Percentiles rank a stretch among this genome's conserved stretches.
These are phyloP conservation scores for Pulicaria dysenterica DNA, from an alignment of 129 eudicot genomes.

Conservation along the genomic window DNA sequence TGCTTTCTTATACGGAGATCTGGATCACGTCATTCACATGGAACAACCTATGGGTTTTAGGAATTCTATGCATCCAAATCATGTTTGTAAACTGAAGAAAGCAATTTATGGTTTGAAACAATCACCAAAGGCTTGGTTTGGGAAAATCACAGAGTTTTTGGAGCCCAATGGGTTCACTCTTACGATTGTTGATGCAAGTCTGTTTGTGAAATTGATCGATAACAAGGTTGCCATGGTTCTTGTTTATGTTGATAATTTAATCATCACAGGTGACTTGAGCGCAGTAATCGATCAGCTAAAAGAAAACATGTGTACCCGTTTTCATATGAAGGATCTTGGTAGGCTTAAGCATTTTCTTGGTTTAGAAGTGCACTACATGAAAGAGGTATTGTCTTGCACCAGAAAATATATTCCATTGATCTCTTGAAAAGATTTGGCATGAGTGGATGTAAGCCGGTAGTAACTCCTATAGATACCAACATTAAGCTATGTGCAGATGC, in stretches of 20 bases:
- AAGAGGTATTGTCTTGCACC: not conserved
- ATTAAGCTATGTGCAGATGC: not conserved
- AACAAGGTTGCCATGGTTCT: not conserved
- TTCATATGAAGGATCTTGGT: not conserved
- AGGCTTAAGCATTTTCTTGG: not conserved
- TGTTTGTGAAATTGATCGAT: not conserved
- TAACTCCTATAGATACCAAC: not conserved
- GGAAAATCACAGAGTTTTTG: not conserved
- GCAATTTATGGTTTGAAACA: no score
- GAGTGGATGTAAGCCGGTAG: no score
- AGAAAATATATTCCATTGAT: not conserved
- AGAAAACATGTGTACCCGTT: not conserved
- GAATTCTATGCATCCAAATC: no score
- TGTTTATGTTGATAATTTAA: not conserved
- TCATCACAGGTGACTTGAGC: not conserved
- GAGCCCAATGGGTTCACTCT: not conserved
- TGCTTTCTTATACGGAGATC: no score
- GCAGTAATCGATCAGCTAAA: not conserved
- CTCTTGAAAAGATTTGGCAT: not conserved
- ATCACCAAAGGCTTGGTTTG: no score
- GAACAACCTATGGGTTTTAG: no score
- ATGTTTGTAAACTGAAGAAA: no score
- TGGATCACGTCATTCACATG: no score
- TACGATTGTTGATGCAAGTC: not conserved
- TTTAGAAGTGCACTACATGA: not conserved